A percentile compares a stretch with the other conserved stretches of the same genome.
These are phyloP conservation scores for Fragaria nilgerrensis DNA, from an alignment of 306 rosid genomes.

Conservation along the genomic window DNA sequence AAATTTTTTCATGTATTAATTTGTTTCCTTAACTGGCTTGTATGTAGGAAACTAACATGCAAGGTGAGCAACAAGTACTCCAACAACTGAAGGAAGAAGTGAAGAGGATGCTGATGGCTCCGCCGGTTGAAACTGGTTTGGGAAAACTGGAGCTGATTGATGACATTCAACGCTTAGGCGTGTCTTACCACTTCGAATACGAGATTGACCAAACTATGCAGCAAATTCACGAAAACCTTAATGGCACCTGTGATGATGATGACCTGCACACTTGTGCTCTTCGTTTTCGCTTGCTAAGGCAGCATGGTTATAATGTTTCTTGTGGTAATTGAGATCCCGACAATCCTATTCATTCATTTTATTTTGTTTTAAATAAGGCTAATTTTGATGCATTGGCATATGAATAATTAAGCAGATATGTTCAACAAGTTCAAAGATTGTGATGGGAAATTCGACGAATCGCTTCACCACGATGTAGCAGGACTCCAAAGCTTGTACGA, in stretches of 20 bases:
- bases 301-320: not conserved
- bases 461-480: not conserved
- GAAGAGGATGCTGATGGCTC: not conserved
- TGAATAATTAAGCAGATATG: not conserved
- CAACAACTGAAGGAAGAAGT: not conserved
- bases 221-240: not conserved
- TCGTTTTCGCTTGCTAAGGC: not conserved
- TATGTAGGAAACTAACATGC: not conserved
- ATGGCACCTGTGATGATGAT: not conserved
- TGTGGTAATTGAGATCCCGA: not conserved
- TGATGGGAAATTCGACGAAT: no score
- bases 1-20: no score
- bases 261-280: not conserved
- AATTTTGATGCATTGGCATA: not conserved
- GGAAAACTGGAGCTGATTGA: not conserved
- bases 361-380: no score
- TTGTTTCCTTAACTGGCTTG: no score
- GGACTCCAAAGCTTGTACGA: slow-evolving; percentile 16
- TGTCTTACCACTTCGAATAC: not conserved
- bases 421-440: no score
- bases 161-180: not conserved
- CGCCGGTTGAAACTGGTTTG: not conserved
- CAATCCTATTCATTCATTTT: not conserved
- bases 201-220: not conserved
- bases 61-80: not conserved